Evolutionary conservation across 805 yeast genomes (phyloP), one percentile per base, ranked within the genome.

Genomic region (Yamadazyma tumulicola): DNA sequence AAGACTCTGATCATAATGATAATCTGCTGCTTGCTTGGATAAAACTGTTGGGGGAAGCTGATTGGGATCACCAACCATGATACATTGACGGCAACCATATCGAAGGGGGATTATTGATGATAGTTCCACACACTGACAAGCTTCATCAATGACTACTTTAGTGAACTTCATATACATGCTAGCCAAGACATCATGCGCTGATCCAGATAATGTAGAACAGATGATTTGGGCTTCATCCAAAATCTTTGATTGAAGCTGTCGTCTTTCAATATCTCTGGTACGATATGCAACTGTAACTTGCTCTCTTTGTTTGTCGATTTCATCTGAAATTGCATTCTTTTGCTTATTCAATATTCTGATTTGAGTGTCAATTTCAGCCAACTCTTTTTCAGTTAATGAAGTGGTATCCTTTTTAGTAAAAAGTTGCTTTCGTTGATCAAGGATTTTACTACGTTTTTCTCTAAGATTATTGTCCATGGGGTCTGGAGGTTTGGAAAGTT

Each of bases 31-130:
- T 10, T 78, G 81, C 47, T 84, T 88, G 0, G 97, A 91, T 13
- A 93, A 61, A 8, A 91, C 97, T 0, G 98, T 91, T 0, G 98
- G 98, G 0, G 98, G 98, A 43, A 93, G 71, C 62, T 93, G 98
- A 55, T 93, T 89, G 2, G 97, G 97, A 64, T 93, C 98, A 56
- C 98, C 98, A 29, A 93, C 98, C 95, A 93, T 84, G 31, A 93
- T 82, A 63, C 97, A 91, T 36, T 79, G 77, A 40, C 73, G 79
- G 49, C 94, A 85, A 1, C 97, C 97, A 55, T 89, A 93, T 51
- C 95, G 69, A 45, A 93, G 65, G 0, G 98, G 98, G 48, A 91
- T 91, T 17, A 93, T 74, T 0, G 95, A 85, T 6, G 96, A 86
- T 22, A 91, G 55, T 54, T 91, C 98, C 25, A 93, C 89, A 76